Evolutionary conservation across 306 rosid genomes (phyloP), one percentile per base, ranked within the genome.

Genomic region (Amphicarpaea edgeworthii): DNA sequence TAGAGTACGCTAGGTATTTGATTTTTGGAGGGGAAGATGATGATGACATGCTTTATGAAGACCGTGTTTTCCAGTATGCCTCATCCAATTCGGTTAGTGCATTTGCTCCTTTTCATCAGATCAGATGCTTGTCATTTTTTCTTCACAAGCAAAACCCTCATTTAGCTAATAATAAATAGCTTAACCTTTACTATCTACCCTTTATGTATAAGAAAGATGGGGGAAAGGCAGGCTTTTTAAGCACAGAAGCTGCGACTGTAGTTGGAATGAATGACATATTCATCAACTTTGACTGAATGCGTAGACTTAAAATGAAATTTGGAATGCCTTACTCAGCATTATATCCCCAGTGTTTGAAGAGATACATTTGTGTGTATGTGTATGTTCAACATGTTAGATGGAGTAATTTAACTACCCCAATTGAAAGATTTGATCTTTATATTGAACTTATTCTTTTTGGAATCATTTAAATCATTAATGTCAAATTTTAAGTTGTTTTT

Each of bases 1-100:
- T 86, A 60, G 69, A 87, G 78, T 85, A 93, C 53, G 77, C 89
- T 10, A 88, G 83, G 65, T 62, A 79, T 75, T 78, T 84, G 70
- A 73, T 94, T 81, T 81, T 85, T 15, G 88, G 96, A 67, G 65
- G 37, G 15, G 32, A 32, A 43, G 83, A 86, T 70, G 93, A 86
- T 70, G 93, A 89, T 53, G 98, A 95, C 63, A 63, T 95, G 73
- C 96, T 95, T 49, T 95, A 90, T 60, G 97, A 92, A 84, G 98
- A 95, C 54, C 96, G 98, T 40, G 96, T 95, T 55, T 90, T 95
- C 73, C 89, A 85, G 70, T 95, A 90, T 77, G 98, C 97, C 69
- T 92, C 96, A 1, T 78, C 86, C 7, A 95, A 92, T 72, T 95
- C 98, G 79, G 98, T 93, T 79, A 69, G 84, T 78, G 28, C 42